Evolutionary conservation across 345 rosid species (phyloP), one percentile per base, ranked within the genome.

Genomic region (Arabidopsis suecica): DNA sequence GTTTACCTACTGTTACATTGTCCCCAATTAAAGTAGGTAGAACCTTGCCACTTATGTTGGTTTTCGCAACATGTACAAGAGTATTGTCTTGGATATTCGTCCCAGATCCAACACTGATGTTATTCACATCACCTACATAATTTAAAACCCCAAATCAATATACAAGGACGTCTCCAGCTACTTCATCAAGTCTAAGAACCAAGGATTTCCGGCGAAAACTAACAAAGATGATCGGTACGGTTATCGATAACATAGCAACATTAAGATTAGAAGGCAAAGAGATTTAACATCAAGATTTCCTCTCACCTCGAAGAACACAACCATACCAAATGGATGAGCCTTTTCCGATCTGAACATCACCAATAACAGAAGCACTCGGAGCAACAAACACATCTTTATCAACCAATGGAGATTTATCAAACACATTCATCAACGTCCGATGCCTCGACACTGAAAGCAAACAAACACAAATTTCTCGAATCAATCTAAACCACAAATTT

Each of bases 31-130:
- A 82, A 49, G 97, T 92, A 50, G 97, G 97, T 32, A 89, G 79
- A 76, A 88, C 97, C 78, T 89, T 92, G 69, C 97, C 97, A 72
- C 92, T 84, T 61, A 90, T 56, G 81, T 90, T 95, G 80, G 97
- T 84, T 77, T 95, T 92, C 4, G 97, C 99, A 49, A 92, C 99
- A 71, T 92, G 97, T 82, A 95, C 97, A 72, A 95, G 93, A 38
- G 99, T 86, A 83, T 95, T 92, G 76, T 95, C 99, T 68, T 95
- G 99, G 79, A 90, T 92, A 78, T 95, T 95, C 42, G 99, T 95
- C 76, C 97, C 88, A 9, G 90, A 79, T 75, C 99, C 97, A 78
- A 95, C 83, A 10, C 81, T 83, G 61, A 95, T 87, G 86, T 88
- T 85, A 80, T 95, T 90, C 77, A 88, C 97, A 81, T 95, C 99